Conservation (phyloP, 768 basidiomycete species). For the Mycena polygramma region DNA sequence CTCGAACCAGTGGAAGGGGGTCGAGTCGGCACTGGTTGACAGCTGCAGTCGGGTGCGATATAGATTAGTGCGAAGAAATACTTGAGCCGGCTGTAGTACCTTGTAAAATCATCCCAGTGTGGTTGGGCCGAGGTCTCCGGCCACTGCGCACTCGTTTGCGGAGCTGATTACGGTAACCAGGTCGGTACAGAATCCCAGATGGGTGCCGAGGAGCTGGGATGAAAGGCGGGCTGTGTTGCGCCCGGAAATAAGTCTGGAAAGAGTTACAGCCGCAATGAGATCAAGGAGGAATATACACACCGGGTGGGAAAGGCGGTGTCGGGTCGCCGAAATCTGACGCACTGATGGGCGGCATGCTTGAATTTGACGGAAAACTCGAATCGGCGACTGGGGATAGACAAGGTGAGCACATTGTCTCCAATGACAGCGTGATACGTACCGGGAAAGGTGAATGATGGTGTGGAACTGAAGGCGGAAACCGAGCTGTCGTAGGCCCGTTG, state of each 20-base stretch:
- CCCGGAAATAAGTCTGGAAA: no score
- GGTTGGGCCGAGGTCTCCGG: no score
- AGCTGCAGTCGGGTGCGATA: no score
- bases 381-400: not conserved
- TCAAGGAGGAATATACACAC: not conserved
- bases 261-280: no score
- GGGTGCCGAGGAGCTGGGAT: no score
- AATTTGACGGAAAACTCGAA: not conserved
- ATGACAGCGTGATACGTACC: not conserved
- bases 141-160: no score
- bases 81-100: not conserved
- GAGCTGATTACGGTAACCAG: no score
- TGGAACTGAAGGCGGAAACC: not conserved
- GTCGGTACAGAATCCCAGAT: no score
- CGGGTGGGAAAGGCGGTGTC: constrained; percentile 5
- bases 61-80: not conserved
- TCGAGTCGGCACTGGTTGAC: not conserved
- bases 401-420: no score
- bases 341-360: not conserved
- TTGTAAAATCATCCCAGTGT: not conserved
- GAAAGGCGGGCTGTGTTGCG: no score
- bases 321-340: not conserved
- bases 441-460: constrained; percentile 7
- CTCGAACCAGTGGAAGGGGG: constrained; percentile 2
- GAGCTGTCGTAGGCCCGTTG: not conserved